A percentile compares a stretch with the other conserved stretches of the same genome.
phyloP scores from a whole-genome alignment of 2,329 filamentous ascomycete species.

The Metarhizium humberi region DNA sequence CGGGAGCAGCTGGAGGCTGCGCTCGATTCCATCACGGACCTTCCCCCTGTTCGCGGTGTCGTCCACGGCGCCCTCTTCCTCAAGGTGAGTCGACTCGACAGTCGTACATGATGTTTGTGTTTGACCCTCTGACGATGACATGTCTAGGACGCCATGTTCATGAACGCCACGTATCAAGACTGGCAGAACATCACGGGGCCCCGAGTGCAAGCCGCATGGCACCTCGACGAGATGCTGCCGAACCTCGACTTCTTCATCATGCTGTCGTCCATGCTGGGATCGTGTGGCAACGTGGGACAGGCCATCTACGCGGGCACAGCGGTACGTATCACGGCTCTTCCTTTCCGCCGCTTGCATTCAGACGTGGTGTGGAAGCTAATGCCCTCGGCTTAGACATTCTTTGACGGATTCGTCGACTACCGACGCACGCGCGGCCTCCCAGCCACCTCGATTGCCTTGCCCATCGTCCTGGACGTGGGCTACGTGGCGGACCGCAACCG shows the following conservation, averaged over 20 bases:
- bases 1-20: constrained; percentile 2
- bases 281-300: constrained; percentile 40
- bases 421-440: constrained; percentile 19
- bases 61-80: constrained; percentile 27
- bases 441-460: constrained; percentile 9
- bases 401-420: constrained; percentile 28
- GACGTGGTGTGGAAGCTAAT: background rate
- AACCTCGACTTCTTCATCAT: constrained; percentile 32
- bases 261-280: constrained; percentile 27
- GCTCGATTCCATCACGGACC: constrained; percentile 2
- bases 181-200: constrained; percentile 22
- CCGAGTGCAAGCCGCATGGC: constrained; percentile 31
- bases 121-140: no score
- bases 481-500: constrained; percentile 12
- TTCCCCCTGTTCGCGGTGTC: constrained; percentile 17
- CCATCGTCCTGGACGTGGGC: constrained; percentile 12
- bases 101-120: no score
- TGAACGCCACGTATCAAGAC: constrained; percentile 24
- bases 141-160: constrained; percentile 20
- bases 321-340: constrained; percentile 1
- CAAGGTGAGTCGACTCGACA: constrained; percentile 9
- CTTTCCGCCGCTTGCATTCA: background rate
- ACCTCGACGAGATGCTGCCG: constrained; percentile 24
- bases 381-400: constrained; percentile 30
- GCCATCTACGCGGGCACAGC: constrained; percentile 34